Conservation (phyloP, 352 stramenopile species). For the Elongisporangium anandrum region DNA sequence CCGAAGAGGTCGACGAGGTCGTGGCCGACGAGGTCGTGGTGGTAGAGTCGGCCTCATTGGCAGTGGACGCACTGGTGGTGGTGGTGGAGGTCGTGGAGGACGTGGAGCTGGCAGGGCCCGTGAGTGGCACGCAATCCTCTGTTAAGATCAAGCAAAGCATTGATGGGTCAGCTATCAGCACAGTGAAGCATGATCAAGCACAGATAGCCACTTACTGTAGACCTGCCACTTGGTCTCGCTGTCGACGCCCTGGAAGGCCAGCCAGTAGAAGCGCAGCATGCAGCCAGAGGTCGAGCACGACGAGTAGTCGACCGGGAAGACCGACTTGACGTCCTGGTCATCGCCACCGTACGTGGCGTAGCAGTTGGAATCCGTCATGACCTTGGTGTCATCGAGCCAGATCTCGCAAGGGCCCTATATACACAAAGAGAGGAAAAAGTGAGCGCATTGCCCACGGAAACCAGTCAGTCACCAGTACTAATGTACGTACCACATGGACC, state of each 20-base stretch:
- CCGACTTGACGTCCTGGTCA: constrained; percentile 31
- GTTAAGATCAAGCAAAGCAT: neutral
- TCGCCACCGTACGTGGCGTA: constrained; percentile 25
- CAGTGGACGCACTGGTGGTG: neutral
- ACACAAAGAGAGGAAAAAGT: neutral
- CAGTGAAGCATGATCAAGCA: too few species aligned
- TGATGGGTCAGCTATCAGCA: neutral
- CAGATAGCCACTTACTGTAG: constrained; percentile 20
- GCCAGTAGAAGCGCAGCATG: constrained; percentile 30
- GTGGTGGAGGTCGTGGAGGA: neutral
- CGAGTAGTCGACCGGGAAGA: constrained; percentile 38
- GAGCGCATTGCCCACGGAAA: neutral
- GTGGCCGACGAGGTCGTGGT: neutral
- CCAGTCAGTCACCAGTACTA: neutral
- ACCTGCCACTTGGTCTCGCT: constrained; percentile 22
- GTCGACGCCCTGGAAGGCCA: constrained; percentile 18
- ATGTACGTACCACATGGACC: constrained; percentile 11
- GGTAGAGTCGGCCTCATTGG: neutral
- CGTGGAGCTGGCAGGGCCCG: constrained; percentile 1
- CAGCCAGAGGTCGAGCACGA: constrained; percentile 20
- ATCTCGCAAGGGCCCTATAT: constrained; percentile 28
- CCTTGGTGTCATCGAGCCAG: constrained; percentile 33
- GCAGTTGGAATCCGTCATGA: constrained; percentile 28
- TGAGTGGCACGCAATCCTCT: constrained; percentile 14
- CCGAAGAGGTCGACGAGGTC: neutral